These are phyloP conservation scores for Saraca asoca DNA, from an alignment of 331 rosid species.

Conservation along the genomic window DNA sequence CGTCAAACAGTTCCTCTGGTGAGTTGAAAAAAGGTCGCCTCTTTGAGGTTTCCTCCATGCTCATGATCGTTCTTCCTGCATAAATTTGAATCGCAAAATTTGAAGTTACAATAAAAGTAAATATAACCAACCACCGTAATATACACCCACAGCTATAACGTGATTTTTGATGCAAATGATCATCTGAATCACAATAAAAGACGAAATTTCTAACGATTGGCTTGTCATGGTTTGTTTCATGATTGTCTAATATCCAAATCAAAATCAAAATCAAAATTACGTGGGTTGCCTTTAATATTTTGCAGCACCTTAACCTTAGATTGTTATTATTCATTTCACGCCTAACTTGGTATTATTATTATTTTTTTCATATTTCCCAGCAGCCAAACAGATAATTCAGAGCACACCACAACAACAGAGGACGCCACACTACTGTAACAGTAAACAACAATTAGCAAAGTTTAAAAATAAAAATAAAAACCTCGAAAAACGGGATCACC, in stretches of 20 bases:
- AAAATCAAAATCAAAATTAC: conserved; percentile 2
- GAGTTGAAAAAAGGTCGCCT: conserved; percentile 74
- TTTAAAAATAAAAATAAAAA: conserved; percentile 17
- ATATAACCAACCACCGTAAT: too few species aligned
- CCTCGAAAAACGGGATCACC: conserved; percentile 72
- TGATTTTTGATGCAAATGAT: too few species aligned
- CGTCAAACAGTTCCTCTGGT: conserved; percentile 74
- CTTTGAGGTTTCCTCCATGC: conserved; percentile 70
- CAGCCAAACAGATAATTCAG: conserved; percentile 15
- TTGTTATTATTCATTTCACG: too few species aligned
- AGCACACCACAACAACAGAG: neutral
- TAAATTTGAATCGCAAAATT: conserved; percentile 14
- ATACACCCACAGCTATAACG: too few species aligned
- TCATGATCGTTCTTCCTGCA: conserved; percentile 66
- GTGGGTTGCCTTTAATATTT: conserved; percentile 27
- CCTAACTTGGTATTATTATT: too few species aligned
- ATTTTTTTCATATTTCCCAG: conserved; percentile 9
- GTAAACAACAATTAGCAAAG: too few species aligned
- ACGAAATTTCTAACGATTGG: neutral
- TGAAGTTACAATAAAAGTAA: too few species aligned
- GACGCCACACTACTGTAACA: too few species aligned
- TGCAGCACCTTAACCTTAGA: too few species aligned
- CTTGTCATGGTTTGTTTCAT: neutral
- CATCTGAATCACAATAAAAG: neutral
- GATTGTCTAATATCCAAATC: too few species aligned